Conservation (phyloP, 345 rosid species). For the Melaleuca alternifolia region DNA sequence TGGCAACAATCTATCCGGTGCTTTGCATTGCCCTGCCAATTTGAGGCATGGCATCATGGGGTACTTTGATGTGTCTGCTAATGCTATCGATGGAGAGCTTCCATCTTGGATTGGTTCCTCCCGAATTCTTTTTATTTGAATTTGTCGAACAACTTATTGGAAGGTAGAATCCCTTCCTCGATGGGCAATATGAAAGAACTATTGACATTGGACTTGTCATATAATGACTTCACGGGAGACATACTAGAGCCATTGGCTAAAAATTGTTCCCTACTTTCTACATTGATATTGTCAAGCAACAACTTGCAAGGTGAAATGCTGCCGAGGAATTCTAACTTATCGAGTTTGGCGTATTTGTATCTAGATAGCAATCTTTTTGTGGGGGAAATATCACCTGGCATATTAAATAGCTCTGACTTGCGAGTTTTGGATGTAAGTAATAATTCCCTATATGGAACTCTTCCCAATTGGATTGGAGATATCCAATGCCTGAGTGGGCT, state of each 20-base stretch:
- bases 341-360: rapidly evolving
- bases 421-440: neutral
- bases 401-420: neutral
- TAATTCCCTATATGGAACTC: neutral
- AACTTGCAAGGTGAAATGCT: neutral
- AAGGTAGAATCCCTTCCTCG: conserved; percentile 12
- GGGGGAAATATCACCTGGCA: rapidly evolving
- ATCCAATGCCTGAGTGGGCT: rapidly evolving
- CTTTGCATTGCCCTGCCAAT: neutral
- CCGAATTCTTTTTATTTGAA: neutral
- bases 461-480: conserved; percentile 9
- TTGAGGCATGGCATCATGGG: neutral
- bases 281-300: neutral
- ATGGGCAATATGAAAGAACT: neutral
- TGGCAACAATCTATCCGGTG: neutral
- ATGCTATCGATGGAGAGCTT: neutral
- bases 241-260: neutral
- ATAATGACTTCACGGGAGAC: conserved; percentile 4
- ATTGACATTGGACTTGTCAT: neutral
- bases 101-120: neutral
- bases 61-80: neutral
- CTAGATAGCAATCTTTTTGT: neutral
- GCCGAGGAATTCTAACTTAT: neutral
- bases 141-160: conserved; percentile 3
- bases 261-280: neutral